Base-by-base conservation (phyloP, 129 eudicot species). In the Lactuca saligna region DNA sequence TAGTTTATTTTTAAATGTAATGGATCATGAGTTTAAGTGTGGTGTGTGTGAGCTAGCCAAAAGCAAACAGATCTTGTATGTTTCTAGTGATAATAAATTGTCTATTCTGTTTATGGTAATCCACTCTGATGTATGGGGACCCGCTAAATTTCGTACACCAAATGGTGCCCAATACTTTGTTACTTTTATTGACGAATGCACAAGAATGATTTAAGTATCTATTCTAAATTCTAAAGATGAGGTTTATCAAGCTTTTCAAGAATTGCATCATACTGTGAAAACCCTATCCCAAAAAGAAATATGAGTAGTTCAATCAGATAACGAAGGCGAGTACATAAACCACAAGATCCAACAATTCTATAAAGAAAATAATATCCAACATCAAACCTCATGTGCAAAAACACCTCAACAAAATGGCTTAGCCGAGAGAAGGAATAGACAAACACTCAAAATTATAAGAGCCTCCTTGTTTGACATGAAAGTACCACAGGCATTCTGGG, bases 391-490 rank as follows among this genome's bases (percentile, higher is more conserved):
- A 4, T 70, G 74, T 53, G 10, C 69, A 0, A 8, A 69, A 25
- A 44, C 84, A 1, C 73, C 77, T 6, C 77, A 80, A 17, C 63
- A 80, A 48, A 80, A 80, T 20, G 73, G 80, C 8, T 33, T 69
- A 0, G 76, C 80, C 3, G 80, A 74, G 16, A 3, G 77, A 8
- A 73, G 75, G n/a, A 74, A 74, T 79, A 20, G 20, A 20, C 20
- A 20, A 20, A 20, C 1, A 20, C 20, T 20, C 20, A 1, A 20
- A 20, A 20, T 20, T 20, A 1, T 20, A 20, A 20, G 20, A 20
- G 20, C 20, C 20, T 20, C 20, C 20, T 20, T 20, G 11, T 41
- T 79, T 7, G 71, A 37, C 63, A 65, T 72, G 55, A 11, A 63
- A 3, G 57, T 74, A 62, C 83, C 76, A 9, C 2, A 12, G 5